A percentile compares a stretch with the other conserved stretches of the same genome.
phyloP scores from a whole-genome alignment of 345 rosid genomes.

The Anastatica hierochuntica region DNA sequence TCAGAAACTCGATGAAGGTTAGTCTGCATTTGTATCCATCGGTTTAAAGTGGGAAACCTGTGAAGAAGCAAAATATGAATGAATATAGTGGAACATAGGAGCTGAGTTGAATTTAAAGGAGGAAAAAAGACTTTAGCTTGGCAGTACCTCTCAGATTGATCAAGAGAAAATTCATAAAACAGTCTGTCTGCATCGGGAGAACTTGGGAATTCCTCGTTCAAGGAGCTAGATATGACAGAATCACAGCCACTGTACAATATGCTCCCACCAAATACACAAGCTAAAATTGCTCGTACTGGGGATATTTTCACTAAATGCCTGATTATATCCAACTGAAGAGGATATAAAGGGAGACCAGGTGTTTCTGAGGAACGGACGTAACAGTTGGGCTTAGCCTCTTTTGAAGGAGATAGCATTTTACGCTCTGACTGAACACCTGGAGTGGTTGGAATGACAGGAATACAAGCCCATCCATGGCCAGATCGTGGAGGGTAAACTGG shows the following conservation, averaged over 20 bases:
- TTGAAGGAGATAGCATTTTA: conserved; percentile 60
- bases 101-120: conserved; percentile 12
- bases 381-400: conserved; percentile 68
- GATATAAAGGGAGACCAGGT: conserved; percentile 73
- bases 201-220: conserved; percentile 47
- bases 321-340: conserved; percentile 84
- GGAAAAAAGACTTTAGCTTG: conserved; percentile 1
- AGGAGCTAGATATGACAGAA: conserved; percentile 57
- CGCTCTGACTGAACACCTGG: conserved; percentile 44
- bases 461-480: conserved; percentile 97
- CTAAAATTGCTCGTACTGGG: conserved; percentile 87
- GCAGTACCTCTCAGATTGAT: conserved; percentile 90
- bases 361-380: conserved; percentile 59
- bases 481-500: conserved; percentile 95
- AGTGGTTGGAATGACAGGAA: conserved; percentile 58
- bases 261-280: conserved; percentile 94
- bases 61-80: conserved; percentile 1
- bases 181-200: conserved; percentile 64
- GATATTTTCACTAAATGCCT: conserved; percentile 90
- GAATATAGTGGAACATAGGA: conserved; percentile 8
- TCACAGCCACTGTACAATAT: conserved; percentile 66
- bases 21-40: conserved; percentile 98
- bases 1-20: conserved; percentile 94
- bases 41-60: conserved; percentile 90
- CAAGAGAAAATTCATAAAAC: conserved; percentile 95